Conservation (phyloP, 2,329 filamentous ascomycete genomes). For the Calonectria hawksworthii region DNA sequence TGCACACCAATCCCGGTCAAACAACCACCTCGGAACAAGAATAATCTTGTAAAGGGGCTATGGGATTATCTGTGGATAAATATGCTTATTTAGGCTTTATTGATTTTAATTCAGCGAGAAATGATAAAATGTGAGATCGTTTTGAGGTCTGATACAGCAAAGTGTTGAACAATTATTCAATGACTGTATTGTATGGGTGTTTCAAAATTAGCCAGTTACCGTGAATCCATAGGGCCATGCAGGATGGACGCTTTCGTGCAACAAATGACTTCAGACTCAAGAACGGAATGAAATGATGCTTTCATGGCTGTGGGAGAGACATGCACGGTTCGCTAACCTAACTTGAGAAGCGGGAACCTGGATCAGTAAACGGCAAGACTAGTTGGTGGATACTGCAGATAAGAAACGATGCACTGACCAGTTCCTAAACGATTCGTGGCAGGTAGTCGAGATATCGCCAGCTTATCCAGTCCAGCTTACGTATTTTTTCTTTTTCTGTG, state of each 20-base stretch:
- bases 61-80: no score
- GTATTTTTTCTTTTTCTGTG: constrained; percentile 7
- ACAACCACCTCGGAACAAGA: no score
- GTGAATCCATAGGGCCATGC: no score
- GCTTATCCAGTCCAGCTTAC: constrained; percentile 11
- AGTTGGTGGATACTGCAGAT: constrained; percentile 18
- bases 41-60: no score
- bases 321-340: background rate
- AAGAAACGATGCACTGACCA: constrained; percentile 24
- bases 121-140: no score
- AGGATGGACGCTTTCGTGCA: background rate
- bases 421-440: constrained; percentile 16
- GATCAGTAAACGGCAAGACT: background rate
- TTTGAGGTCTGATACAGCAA: no score
- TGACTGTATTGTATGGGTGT: no score
- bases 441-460: constrained; percentile 13
- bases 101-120: no score
- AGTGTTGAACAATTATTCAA: no score
- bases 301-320: background rate
- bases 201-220: background rate
- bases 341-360: background rate
- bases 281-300: background rate
- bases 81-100: no score
- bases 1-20: no score
- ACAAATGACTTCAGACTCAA: background rate